phyloP scores from a whole-genome alignment of 2,329 filamentous ascomycete species.

The Aspergillus proliferans region DNA sequence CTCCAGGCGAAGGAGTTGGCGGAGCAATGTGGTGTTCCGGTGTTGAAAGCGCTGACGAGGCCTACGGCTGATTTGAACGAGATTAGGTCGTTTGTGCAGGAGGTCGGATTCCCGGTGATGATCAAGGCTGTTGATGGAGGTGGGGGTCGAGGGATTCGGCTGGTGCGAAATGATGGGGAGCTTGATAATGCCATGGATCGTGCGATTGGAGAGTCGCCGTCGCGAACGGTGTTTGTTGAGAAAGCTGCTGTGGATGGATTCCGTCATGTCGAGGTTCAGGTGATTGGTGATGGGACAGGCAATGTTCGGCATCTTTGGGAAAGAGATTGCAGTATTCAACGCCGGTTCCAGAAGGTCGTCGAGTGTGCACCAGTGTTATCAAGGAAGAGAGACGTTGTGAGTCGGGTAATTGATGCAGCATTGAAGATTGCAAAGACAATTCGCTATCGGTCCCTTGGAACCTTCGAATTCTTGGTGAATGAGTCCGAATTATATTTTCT shows the following conservation, averaged over 20 bases:
- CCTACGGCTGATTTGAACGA: conserved; percentile 40
- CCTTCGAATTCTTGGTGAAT: conserved; percentile 59
- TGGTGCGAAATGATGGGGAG: conserved; percentile 42
- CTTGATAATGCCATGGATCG: conserved; percentile 44
- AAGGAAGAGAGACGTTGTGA: conserved; percentile 41
- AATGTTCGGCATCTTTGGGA: conserved; percentile 53
- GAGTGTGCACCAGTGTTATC: conserved; percentile 53
- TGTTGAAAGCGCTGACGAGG: conserved; percentile 43
- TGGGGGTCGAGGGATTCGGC: conserved; percentile 55
- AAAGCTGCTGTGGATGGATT: conserved; percentile 58
- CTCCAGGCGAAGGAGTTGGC: conserved; percentile 49
- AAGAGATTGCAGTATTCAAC: conserved; percentile 55
- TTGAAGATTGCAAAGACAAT: conserved; percentile 40
- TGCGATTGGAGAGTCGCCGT: conserved; percentile 54
- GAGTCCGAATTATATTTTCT: conserved; percentile 52
- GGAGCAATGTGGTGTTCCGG: conserved; percentile 46
- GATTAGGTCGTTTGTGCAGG: conserved; percentile 53
- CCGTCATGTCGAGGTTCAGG: conserved; percentile 57
- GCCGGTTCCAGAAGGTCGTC: conserved; percentile 57
- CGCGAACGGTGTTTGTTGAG: conserved; percentile 52
- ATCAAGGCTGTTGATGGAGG: conserved; percentile 61
- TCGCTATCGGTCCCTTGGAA: conserved; percentile 54
- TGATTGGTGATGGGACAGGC: conserved; percentile 51
- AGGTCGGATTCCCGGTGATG: conserved; percentile 51
- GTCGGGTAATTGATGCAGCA: conserved; percentile 48